These are phyloP conservation scores for Phaeophleospora eucalypticola DNA, from an alignment of 2,329 filamentous ascomycete genomes.

Conservation along the genomic window DNA sequence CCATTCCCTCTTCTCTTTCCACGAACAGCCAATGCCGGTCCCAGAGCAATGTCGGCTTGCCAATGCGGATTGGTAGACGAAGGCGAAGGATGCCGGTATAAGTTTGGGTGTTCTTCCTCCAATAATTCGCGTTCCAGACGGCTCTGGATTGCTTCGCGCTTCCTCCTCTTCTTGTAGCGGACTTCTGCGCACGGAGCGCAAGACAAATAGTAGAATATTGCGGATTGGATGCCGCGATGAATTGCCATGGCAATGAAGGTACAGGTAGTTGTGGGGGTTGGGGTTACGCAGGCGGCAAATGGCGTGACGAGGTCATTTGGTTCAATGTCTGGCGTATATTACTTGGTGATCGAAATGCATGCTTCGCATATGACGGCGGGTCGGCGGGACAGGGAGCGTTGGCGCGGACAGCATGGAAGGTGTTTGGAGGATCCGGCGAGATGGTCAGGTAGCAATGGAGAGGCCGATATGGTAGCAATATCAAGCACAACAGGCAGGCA, in stretches of 20 bases:
- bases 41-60: constrained; percentile 79
- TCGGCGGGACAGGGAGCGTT: background rate
- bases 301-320: constrained; percentile 11
- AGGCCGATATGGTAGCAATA: too few relatives aligned
- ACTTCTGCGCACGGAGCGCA: constrained; percentile 75
- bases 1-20: constrained; percentile 42
- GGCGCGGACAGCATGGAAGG: background rate
- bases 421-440: background rate
- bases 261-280: background rate
- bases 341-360: constrained; percentile 22
- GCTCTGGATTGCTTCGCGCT: constrained; percentile 65
- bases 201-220: constrained; percentile 71
- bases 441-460: too few relatives aligned
- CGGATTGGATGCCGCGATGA: constrained; percentile 60
- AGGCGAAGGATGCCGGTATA: constrained; percentile 73
- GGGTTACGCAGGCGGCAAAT: constrained; percentile 2
- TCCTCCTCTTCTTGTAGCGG: constrained; percentile 64
- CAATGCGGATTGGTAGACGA: constrained; percentile 87
- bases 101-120: constrained; percentile 62
- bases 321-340: constrained; percentile 6
- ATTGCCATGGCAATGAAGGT: constrained; percentile 27
- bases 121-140: constrained; percentile 61
- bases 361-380: constrained; percentile 8
- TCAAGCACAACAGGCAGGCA: background rate
- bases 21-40: constrained; percentile 55